phyloP scores from a whole-genome alignment of 208 protist genomes.

The Sergeia podlipaevii region DNA sequence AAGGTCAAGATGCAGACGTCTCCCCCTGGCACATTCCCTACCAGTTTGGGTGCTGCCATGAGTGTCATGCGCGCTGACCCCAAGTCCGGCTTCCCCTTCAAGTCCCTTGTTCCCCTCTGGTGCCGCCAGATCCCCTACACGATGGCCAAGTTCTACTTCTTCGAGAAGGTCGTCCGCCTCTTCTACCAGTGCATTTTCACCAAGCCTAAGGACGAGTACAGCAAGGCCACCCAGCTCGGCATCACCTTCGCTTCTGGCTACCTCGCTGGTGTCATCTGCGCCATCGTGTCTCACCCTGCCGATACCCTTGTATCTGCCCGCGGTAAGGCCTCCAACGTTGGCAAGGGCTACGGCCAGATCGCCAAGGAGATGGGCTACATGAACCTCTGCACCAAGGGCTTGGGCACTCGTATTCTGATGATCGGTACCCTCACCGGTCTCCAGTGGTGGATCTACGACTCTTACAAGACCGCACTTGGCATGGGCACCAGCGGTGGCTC shows the following conservation, averaged over 20 bases:
- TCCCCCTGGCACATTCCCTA: constrained; percentile 36
- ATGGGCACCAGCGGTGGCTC: too few relatives aligned
- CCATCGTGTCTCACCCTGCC: constrained; percentile 90
- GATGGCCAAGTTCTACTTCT: constrained; percentile 81
- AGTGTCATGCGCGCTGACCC: constrained; percentile 26
- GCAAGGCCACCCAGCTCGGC: constrained; percentile 49
- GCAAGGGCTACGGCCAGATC: constrained; percentile 32
- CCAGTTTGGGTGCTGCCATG: constrained; percentile 33
- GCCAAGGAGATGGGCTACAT: constrained; percentile 36
- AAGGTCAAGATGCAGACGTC: constrained; percentile 79
- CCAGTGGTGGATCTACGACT: constrained; percentile 92
- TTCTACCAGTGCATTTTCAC: constrained; percentile 65
- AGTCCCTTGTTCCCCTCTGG: constrained; percentile 71
- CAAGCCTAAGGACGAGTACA: constrained; percentile 57
- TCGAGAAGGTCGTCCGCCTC: constrained; percentile 53
- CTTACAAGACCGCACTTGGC: too few relatives aligned
- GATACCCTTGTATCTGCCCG: constrained; percentile 83
- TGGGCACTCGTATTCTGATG: constrained; percentile 88
- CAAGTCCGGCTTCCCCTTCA: constrained; percentile 53
- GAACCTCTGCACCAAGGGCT: constrained; percentile 50
- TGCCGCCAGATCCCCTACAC: constrained; percentile 89
- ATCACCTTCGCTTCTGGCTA: constrained; percentile 84
- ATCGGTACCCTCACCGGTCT: constrained; percentile 90
- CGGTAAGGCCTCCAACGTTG: constrained; percentile 53
- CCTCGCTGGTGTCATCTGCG: constrained; percentile 85